These are phyloP conservation scores for Blastocystis hominis DNA, from an alignment of 352 stramenopile species.

Conservation along the genomic window DNA sequence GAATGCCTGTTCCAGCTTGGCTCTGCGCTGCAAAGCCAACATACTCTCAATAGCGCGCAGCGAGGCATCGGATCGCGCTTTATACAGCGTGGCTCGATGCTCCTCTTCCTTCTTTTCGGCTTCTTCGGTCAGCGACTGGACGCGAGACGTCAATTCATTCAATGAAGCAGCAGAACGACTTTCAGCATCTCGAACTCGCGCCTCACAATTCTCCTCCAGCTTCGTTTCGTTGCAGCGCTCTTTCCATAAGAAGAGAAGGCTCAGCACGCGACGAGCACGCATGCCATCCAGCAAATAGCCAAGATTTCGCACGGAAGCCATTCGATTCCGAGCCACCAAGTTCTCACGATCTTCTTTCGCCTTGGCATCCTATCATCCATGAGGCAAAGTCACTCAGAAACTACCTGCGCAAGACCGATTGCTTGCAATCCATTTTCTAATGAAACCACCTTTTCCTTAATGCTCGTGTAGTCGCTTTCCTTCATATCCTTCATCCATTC, in stretches of 20 bases:
- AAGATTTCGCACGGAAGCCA: not conserved
- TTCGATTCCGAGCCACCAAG: not conserved
- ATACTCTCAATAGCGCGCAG: not conserved
- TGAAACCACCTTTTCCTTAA: slow-evolving; percentile 47
- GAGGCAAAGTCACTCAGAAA: not conserved
- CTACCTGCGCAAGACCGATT: slow-evolving; percentile 6
- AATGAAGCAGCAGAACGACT: not conserved
- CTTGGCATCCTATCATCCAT: not conserved
- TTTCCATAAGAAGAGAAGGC: not conserved
- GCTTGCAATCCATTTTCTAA: slow-evolving; percentile 2
- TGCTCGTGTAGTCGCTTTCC: not conserved
- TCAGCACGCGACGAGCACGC: not conserved
- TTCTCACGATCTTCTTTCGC: slow-evolving; percentile 14
- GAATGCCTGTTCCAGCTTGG: not conserved
- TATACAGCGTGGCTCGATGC: not conserved
- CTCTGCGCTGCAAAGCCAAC: not conserved
- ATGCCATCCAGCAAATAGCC: not conserved
- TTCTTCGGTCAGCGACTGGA: not conserved
- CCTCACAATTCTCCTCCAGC: not conserved
- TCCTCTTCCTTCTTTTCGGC: not conserved
- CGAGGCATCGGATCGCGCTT: not conserved
- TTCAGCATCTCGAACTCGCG: not conserved
- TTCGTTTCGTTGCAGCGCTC: not conserved
- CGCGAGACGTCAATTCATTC: not conserved
- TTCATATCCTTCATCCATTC: slow-evolving; percentile 46